These are phyloP conservation scores for Yarrowia galli DNA, from an alignment of 1,139 yeast genomes.

Conservation along the genomic window DNA sequence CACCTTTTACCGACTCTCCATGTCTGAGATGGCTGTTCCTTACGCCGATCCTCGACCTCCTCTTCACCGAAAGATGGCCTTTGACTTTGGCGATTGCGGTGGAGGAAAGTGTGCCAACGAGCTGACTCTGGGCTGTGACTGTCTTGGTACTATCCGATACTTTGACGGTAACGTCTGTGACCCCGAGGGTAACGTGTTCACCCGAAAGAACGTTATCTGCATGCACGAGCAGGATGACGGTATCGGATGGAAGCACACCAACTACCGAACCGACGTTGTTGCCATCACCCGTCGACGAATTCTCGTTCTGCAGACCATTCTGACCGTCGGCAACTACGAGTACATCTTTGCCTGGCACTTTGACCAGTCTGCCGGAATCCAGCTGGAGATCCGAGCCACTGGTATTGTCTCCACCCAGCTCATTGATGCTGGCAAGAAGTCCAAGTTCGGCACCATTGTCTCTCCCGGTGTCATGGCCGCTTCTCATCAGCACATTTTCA, in stretches of 20 bases:
- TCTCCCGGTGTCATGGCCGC: slow-evolving; percentile 90
- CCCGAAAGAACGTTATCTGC: slow-evolving; percentile 78
- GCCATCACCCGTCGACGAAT: slow-evolving; percentile 87
- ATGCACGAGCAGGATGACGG: slow-evolving; percentile 92
- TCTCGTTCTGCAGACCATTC: slow-evolving; percentile 82
- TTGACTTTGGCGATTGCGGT: slow-evolving; percentile 91
- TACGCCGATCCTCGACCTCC: slow-evolving; percentile 93
- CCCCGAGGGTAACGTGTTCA: slow-evolving; percentile 68
- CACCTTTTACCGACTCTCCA: slow-evolving; percentile 75
- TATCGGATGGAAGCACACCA: slow-evolving; percentile 80
- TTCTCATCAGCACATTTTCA: slow-evolving; percentile 85
- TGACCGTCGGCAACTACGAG: slow-evolving; percentile 91
- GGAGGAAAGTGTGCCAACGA: slow-evolving; percentile 82
- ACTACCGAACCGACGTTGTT: slow-evolving; percentile 76
- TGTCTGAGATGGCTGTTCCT: slow-evolving; percentile 92
- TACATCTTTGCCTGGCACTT: slow-evolving; percentile 79
- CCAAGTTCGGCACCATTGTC: slow-evolving; percentile 84
- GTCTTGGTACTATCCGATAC: slow-evolving; percentile 86
- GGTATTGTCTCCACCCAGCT: slow-evolving; percentile 78
- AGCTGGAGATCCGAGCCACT: slow-evolving; percentile 85
- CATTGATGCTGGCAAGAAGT: slow-evolving; percentile 74
- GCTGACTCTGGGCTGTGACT: slow-evolving; percentile 83
- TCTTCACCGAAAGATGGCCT: slow-evolving; percentile 90
- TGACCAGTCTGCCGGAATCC: slow-evolving; percentile 83
- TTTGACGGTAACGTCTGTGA: slow-evolving; percentile 70